Percentiles rank a stretch among this genome's conserved stretches.
Evolutionary conservation across 257 asterid genomes (phyloP).

Genomic region (Lantana camara): DNA sequence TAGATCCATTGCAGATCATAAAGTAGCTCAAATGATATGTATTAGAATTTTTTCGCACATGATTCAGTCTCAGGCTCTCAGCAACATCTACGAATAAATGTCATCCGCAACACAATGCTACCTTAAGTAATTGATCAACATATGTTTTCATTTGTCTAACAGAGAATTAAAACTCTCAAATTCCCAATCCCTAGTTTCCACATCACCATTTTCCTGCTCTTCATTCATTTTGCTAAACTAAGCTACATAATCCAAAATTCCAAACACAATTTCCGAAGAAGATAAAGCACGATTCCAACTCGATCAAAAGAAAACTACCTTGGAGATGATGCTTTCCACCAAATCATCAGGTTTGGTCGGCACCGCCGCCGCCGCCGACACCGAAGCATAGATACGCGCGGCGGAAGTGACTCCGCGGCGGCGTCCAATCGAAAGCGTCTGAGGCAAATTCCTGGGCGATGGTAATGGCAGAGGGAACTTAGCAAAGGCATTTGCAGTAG

Average conservation of each 20-base stretch:
- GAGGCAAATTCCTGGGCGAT: conserved; percentile 24
- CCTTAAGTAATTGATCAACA: no score
- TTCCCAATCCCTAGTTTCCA: no score
- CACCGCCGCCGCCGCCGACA: conserved; percentile 45
- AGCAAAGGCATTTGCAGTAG: conserved; percentile 41
- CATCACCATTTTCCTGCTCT: no score
- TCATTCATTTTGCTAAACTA: background rate
- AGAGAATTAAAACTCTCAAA: no score
- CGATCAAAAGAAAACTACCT: conserved; percentile 39
- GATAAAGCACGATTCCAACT: background rate
- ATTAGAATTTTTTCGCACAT: no score
- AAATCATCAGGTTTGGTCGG: conserved; percentile 55
- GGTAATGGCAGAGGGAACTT: conserved; percentile 31
- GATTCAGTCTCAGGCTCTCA: no score
- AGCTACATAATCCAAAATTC: background rate
- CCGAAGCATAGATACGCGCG: conserved; percentile 44
- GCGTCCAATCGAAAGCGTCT: conserved; percentile 14
- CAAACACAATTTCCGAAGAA: no score
- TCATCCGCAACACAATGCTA: background rate
- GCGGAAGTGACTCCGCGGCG: conserved; percentile 20
- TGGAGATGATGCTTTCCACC: conserved; percentile 59
- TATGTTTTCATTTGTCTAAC: no score
- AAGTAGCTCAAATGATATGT: no score
- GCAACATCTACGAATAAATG: background rate
- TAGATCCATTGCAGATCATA: no score